phyloP scores from a whole-genome alignment of 2,329 filamentous ascomycete species.

The Coniochaeta sp. region DNA sequence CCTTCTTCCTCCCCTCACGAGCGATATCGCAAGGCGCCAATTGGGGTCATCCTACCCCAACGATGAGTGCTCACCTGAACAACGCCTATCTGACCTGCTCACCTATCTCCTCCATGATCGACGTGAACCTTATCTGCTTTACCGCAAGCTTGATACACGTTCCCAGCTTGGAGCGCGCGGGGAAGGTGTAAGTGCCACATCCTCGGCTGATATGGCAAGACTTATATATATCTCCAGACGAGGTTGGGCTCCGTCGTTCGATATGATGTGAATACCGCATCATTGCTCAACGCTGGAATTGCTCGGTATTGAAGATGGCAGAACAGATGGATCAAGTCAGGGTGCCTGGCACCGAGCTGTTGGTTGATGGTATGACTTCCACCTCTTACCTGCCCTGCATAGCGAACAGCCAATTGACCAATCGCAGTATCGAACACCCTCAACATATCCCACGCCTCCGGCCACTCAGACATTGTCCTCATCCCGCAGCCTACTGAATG shows the following conservation, averaged over 20 bases:
- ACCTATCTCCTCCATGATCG: too few species aligned
- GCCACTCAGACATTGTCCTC: conserved; percentile 6
- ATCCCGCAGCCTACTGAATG: conserved; percentile 7
- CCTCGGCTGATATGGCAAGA: neutral
- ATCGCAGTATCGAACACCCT: neutral
- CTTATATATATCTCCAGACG: neutral
- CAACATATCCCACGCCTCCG: conserved; percentile 1
- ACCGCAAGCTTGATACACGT: neutral
- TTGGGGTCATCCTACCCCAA: neutral
- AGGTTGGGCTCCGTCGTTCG: neutral
- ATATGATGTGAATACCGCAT: neutral
- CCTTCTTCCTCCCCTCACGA: neutral
- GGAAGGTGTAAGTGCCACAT: neutral
- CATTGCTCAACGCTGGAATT: neutral
- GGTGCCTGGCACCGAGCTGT: conserved; percentile 5
- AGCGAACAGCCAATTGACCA: neutral
- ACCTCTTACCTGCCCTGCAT: neutral
- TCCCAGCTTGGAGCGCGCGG: neutral
- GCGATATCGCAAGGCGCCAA: conserved; percentile 3
- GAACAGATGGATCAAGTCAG: neutral
- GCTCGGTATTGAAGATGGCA: neutral
- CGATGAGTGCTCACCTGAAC: too few species aligned
- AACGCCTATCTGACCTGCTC: too few species aligned
- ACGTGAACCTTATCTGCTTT: conserved; percentile 3
- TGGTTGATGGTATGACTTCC: conserved; percentile 2